phyloP scores from a whole-genome alignment of 148 eudicot genomes.

The Drosera capensis region DNA sequence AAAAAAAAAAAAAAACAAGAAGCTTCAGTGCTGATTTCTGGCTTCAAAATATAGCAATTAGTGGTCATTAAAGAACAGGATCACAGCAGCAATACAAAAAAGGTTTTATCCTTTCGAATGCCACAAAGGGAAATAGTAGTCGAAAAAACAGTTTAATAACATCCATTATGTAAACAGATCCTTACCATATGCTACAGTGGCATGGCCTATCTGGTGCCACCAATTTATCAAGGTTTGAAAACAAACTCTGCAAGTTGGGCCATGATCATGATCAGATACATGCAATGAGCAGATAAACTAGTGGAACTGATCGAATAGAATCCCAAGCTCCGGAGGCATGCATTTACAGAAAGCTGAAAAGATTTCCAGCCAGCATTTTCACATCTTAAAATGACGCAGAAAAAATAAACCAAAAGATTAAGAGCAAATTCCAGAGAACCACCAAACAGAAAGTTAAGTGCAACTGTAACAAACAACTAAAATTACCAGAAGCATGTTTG shows the following conservation, averaged over 20 bases:
- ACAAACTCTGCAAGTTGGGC: slow-evolving; percentile 38
- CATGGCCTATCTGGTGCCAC: slow-evolving; percentile 78
- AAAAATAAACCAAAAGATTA: background rate
- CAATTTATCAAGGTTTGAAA: slow-evolving; percentile 68
- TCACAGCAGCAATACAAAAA: background rate
- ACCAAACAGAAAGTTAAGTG: background rate
- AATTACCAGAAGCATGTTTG: slow-evolving; percentile 91
- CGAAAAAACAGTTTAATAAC: background rate
- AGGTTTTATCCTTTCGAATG: too few species aligned
- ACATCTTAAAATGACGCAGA: too few species aligned
- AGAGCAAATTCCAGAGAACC: background rate
- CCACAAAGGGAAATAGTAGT: background rate
- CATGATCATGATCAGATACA: background rate
- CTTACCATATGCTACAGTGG: slow-evolving; percentile 82
- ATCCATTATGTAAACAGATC: too few species aligned
- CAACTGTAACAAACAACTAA: background rate
- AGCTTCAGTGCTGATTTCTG: too few species aligned
- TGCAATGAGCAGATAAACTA: background rate
- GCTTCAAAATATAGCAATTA: too few species aligned
- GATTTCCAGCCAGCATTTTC: too few species aligned
- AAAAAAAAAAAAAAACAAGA: too few species aligned
- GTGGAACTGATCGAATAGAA: background rate
- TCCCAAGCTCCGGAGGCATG: too few species aligned
- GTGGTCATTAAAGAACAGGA: too few species aligned
- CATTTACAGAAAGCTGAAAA: too few species aligned